A percentile compares a stretch with the other conserved stretches of the same genome.
phyloP scores from a whole-genome alignment of 164 flowering plant genomes.

The Akebia trifoliata region DNA sequence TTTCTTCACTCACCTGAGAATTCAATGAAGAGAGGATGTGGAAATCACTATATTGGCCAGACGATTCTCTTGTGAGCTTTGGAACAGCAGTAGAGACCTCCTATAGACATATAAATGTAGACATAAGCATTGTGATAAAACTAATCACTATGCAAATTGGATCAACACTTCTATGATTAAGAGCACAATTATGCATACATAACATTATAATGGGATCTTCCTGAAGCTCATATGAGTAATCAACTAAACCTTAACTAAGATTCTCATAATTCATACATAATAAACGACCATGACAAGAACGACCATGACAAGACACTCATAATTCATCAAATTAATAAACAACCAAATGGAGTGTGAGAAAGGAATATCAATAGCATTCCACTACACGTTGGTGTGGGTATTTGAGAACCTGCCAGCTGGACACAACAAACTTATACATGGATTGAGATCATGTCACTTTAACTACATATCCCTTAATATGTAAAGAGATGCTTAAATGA shows the following conservation, averaged over 20 bases:
- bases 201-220: not conserved
- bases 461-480: no score
- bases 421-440: no score
- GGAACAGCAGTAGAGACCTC: slow-evolving; percentile 75
- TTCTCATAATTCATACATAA: not conserved
- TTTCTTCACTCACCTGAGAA: slow-evolving; percentile 57
- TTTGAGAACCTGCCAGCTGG: no score
- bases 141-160: not conserved
- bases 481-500: no score
- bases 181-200: no score
- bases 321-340: no score
- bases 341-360: no score
- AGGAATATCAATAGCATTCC: no score
- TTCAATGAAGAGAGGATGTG: slow-evolving; percentile 88
- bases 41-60: slow-evolving; percentile 91
- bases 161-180: not conserved
- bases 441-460: no score
- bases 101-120: slow-evolving; percentile 30
- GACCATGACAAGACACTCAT: no score
- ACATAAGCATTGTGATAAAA: slow-evolving; percentile 2
- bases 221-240: not conserved
- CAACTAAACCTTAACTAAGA: not conserved
- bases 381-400: no score
- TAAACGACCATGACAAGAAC: no score
- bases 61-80: slow-evolving; percentile 73